Evolutionary conservation across 2,329 filamentous ascomycete species (phyloP), one percentile per base, ranked within the genome.

Genomic region (Fusarium staphyleae): DNA sequence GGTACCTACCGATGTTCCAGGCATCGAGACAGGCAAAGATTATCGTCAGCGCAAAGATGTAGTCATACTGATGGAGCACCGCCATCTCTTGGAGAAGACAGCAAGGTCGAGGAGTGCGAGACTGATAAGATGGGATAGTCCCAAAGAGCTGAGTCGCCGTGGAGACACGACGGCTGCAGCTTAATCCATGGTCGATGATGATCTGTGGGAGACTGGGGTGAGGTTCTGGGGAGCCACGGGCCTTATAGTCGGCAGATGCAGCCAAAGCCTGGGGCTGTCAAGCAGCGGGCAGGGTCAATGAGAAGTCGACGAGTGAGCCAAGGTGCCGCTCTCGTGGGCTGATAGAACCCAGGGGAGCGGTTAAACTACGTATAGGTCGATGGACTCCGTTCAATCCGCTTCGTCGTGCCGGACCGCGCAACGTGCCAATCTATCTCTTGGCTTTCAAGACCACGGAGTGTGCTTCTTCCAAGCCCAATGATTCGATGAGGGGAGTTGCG

Each of bases 21-120:
- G 81, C 81, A 70, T 85, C 82, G 24, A 85, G 77, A 48, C 82
- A 77, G 22, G 82, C 80, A 69, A 85, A 84, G 48, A 84, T 72
- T 16, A 78, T 77, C 57, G 79, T 80, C 48, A 85, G 76, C 62
- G 75, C 81, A 68, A 85, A 84, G 52, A 85, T 74, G 63, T 84
- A 85, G 60, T 80, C 77, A 66, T 81, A 85, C 46, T 83, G 72
- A 55, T 74, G 69, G 51, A 84, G 64, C 13, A 57, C 63, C 24
- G 72, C 67, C 73, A 75, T 75, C 37, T 30, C 62, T 14, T 29
- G 24, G 40, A 9, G 11, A 19, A 13, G n/a, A 12, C 13, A 11
- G 2, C 14, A 13, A 29, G 14, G 14, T 16, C 24, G n/a, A 41
- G 4, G 37, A 32, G 5, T 24, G n/a, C n/a, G n/a, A n/a, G n/a